phyloP scores from a whole-genome alignment of 2,329 filamentous ascomycete genomes.

The Hyphodiscus sp. region DNA sequence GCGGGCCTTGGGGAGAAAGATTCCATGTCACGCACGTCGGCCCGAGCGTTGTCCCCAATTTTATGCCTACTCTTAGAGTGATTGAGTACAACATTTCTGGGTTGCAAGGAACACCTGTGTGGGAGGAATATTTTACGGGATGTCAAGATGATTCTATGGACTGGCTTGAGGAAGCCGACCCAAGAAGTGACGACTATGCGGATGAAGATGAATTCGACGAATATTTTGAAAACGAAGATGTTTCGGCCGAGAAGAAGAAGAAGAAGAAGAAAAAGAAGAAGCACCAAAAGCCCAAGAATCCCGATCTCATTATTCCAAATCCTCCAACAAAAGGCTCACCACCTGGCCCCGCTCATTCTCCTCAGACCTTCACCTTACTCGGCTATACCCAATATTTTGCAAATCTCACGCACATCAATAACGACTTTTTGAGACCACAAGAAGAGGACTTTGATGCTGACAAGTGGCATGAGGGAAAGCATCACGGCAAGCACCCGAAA shows the following conservation, averaged over 20 bases:
- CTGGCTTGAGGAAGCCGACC: conserved; percentile 15
- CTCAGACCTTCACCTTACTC: conserved; percentile 71
- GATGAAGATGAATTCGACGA: conserved; percentile 12
- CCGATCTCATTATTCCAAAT: conserved; percentile 59
- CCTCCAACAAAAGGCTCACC: conserved; percentile 65
- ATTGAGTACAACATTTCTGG: conserved; percentile 82
- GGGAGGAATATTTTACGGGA: conserved; percentile 15
- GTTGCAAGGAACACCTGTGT: conserved; percentile 19
- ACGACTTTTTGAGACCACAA: conserved; percentile 41
- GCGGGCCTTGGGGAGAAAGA: conserved; percentile 75
- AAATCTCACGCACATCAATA: conserved; percentile 87
- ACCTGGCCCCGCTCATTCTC: conserved; percentile 85
- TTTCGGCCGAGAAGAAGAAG: conserved; percentile 33
- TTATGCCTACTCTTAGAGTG: conserved; percentile 84
- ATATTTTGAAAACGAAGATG: conserved; percentile 30
- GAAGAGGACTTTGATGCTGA: conserved; percentile 30
- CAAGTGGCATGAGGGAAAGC: conserved; percentile 59
- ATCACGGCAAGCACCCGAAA: conserved; percentile 51
- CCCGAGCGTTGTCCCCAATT: conserved; percentile 88
- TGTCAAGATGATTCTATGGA: conserved; percentile 6
- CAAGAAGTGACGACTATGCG: neutral
- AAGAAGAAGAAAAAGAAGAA: conserved; percentile 41
- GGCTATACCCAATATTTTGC: conserved; percentile 89
- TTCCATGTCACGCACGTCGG: conserved; percentile 76
- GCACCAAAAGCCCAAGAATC: conserved; percentile 46